Percentiles rank a stretch among this genome's conserved stretches.
Evolutionary conservation across 2,329 filamentous ascomycete genomes (phyloP).

Genomic region (Aschersonia sp.): DNA sequence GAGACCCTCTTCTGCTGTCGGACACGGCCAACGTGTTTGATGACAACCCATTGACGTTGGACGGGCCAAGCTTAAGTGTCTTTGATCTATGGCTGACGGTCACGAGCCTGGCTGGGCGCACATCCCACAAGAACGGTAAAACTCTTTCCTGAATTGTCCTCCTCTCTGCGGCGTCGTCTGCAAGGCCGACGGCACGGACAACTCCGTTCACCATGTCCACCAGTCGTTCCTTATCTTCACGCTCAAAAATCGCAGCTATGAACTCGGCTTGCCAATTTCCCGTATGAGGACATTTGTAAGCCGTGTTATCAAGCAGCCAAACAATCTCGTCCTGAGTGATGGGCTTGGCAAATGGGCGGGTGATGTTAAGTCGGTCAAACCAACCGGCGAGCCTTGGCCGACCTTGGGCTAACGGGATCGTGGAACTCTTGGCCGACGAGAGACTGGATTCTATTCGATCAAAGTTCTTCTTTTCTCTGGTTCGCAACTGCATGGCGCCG

Average conservation of each 20-base stretch:
- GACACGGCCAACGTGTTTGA: conserved; percentile 44
- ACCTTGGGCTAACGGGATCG: conserved; percentile 6
- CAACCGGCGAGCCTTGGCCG: conserved; percentile 26
- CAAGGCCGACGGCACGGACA: conserved; percentile 53
- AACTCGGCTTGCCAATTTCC: conserved; percentile 67
- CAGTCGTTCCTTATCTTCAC: conserved; percentile 51
- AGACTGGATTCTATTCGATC: conserved; percentile 34
- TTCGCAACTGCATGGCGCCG: conserved; percentile 33
- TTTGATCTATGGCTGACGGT: conserved; percentile 41
- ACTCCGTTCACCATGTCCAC: conserved; percentile 57
- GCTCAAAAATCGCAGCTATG: conserved; percentile 67
- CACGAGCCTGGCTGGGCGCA: conserved; percentile 56
- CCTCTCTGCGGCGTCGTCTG: conserved; percentile 41
- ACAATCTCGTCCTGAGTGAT: conserved; percentile 56
- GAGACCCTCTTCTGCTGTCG: conserved; percentile 26
- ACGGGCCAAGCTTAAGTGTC: conserved; percentile 48
- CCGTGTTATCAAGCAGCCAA: conserved; percentile 86
- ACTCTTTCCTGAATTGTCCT: conserved; percentile 52
- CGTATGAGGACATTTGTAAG: conserved; percentile 41
- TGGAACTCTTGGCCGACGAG: conserved; percentile 17
- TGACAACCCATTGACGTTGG: conserved; percentile 58
- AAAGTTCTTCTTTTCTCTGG: conserved; percentile 33
- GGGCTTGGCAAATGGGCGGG: conserved; percentile 27
- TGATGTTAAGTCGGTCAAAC: conserved; percentile 39
- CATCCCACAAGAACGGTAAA: conserved; percentile 63